These are phyloP conservation scores for Boletus sp. DNA, from an alignment of 1,284 basidiomycete genomes.

Conservation along the genomic window DNA sequence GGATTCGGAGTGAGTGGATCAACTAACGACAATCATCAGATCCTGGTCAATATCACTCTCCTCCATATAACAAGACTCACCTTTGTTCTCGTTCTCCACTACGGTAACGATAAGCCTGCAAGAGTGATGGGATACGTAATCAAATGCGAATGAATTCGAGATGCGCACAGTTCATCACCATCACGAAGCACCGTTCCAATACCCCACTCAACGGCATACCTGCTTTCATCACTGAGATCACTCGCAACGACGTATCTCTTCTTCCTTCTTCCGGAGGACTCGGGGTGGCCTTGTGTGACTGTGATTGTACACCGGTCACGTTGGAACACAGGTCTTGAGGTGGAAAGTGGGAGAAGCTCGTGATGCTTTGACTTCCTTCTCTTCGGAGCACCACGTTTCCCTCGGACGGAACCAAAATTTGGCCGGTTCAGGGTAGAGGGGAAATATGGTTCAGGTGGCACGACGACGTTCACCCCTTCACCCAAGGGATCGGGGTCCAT, in stretches of 20 bases:
- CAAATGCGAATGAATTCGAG: slow-evolving; percentile 1
- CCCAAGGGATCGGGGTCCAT: slow-evolving; percentile 75
- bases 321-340: slow-evolving; percentile 81
- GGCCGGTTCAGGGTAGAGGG: slow-evolving; percentile 62
- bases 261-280: slow-evolving; percentile 53
- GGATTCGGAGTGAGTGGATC: slow-evolving; percentile 73
- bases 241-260: slow-evolving; percentile 88
- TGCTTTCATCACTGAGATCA: slow-evolving; percentile 90
- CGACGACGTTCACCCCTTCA: slow-evolving; percentile 88
- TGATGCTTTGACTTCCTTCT: slow-evolving; percentile 59
- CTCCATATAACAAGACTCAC: slow-evolving; percentile 41
- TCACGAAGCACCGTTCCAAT: slow-evolving; percentile 95
- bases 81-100: slow-evolving; percentile 89
- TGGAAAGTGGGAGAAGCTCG: slow-evolving; percentile 62
- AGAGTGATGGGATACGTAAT: neutral
- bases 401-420: slow-evolving; percentile 31
- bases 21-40: slow-evolving; percentile 45
- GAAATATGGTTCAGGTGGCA: slow-evolving; percentile 78
- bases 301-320: slow-evolving; percentile 92
- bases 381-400: slow-evolving; percentile 51
- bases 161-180: slow-evolving; percentile 79
- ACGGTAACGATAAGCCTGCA: slow-evolving; percentile 78
- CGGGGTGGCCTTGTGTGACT: slow-evolving; percentile 82
- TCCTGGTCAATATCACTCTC: neutral
- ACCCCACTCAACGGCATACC: slow-evolving; percentile 93